Evolutionary conservation across 208 protist genomes (phyloP).

Genomic region (Blastocrithidia nonstop): DNA sequence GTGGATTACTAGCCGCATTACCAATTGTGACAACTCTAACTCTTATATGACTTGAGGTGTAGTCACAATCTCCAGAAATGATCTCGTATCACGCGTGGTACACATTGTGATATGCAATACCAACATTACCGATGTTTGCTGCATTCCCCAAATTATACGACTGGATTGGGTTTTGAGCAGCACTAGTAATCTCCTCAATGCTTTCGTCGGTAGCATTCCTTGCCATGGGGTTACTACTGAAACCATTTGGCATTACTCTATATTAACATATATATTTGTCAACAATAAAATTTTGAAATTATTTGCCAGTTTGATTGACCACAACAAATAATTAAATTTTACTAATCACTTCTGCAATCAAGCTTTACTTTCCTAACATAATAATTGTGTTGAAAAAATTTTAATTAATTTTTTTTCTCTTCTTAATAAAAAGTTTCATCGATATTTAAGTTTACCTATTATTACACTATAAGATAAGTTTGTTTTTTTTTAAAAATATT

Average conservation of each 20-base stretch:
- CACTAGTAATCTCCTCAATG: conserved; percentile 2
- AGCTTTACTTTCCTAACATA: too few species aligned
- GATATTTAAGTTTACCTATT: too few species aligned
- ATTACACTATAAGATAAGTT: too few species aligned
- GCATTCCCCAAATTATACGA: conserved; percentile 10
- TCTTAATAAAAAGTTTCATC: too few species aligned
- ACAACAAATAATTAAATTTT: too few species aligned
- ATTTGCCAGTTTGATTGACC: too few species aligned
- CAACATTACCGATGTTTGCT: conserved; percentile 12
- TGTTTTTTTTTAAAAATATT: too few species aligned
- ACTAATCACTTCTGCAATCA: too few species aligned
- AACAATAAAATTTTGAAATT: too few species aligned
- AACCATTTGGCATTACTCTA: conserved; percentile 5
- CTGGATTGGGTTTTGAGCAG: conserved; percentile 6
- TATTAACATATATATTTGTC: conserved; percentile 1
- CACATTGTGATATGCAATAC: conserved; percentile 16
- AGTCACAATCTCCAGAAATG: conserved; percentile 7
- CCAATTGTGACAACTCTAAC: conserved; percentile 12
- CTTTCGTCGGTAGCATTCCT: conserved; percentile 1
- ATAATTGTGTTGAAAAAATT: too few species aligned
- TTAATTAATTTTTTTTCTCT: too few species aligned
- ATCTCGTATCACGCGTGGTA: conserved; percentile 15
- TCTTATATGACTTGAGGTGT: conserved; percentile 13
- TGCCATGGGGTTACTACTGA: conserved; percentile 5
- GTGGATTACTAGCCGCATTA: conserved; percentile 13